These are phyloP conservation scores for Backusella sp. DNA, from an alignment of 192 early-diverging fungal species.

Conservation along the genomic window DNA sequence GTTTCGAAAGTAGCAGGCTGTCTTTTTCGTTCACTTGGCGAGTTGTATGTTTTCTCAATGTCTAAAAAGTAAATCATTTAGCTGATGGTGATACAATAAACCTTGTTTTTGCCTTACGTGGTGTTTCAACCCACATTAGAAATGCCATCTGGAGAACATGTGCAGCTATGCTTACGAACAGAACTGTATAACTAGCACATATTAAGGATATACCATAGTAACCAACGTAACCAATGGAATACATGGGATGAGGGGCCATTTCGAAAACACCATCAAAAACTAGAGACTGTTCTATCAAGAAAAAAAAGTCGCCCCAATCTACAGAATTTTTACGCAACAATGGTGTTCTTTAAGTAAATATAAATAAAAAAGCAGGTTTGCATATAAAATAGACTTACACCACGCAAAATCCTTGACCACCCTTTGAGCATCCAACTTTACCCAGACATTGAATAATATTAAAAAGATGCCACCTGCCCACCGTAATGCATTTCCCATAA, in stretches of 20 bases:
- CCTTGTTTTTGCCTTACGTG: constrained; percentile 52
- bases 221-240: constrained; percentile 94
- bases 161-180: constrained; percentile 84
- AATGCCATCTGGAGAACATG: constrained; percentile 90
- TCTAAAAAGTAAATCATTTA: constrained; percentile 25
- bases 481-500: constrained; percentile 65
- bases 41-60: constrained; percentile 61
- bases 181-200: constrained; percentile 84
- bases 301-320: constrained; percentile 99
- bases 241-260: constrained; percentile 98
- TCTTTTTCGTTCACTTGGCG: constrained; percentile 28
- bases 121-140: constrained; percentile 88
- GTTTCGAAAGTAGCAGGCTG: neutral
- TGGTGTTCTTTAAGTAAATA: no score
- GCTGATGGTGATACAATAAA: neutral
- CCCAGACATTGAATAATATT: constrained; percentile 91
- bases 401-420: constrained; percentile 96
- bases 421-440: constrained; percentile 91
- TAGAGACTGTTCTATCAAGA: constrained; percentile 82
- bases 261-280: constrained; percentile 94
- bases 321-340: neutral
- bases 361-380: neutral
- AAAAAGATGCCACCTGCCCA: constrained; percentile 76
- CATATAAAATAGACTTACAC: constrained; percentile 62
- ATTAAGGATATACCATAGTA: constrained; percentile 95